These are phyloP conservation scores for Immersiella caudata DNA, from an alignment of 495 filamentous ascomycete genomes.

Conservation along the genomic window DNA sequence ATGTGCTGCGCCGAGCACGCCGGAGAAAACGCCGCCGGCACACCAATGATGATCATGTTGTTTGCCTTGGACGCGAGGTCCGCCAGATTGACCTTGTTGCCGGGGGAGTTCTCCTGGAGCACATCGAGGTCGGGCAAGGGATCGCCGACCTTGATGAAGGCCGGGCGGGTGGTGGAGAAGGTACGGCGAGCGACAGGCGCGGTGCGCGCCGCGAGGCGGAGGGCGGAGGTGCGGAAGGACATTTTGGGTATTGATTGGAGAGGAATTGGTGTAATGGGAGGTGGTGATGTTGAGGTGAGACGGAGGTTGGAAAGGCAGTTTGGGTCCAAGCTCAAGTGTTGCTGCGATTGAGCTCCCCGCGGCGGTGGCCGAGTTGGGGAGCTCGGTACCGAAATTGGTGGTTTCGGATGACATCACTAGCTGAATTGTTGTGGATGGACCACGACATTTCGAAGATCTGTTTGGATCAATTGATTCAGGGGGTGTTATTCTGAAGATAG, in stretches of 20 bases:
- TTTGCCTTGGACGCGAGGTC: conserved; percentile 68
- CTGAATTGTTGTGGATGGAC: background rate
- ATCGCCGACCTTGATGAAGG: conserved; percentile 62
- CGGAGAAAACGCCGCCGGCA: conserved; percentile 86
- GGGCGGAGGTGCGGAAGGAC: conserved; percentile 21
- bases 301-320: conserved; percentile 4
- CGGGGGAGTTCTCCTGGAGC: conserved; percentile 65
- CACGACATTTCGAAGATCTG: too few relatives aligned
- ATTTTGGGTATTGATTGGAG: conserved; percentile 10
- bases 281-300: too few relatives aligned
- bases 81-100: conserved; percentile 84
- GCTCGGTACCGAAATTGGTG: background rate
- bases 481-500: background rate
- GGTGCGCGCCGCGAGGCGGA: conserved; percentile 19
- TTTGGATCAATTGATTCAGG: background rate
- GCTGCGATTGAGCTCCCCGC: conserved; percentile 2
- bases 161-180: conserved; percentile 58
- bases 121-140: conserved; percentile 61
- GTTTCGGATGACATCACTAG: conserved; percentile 26
- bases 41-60: conserved; percentile 77
- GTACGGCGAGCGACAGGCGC: conserved; percentile 18
- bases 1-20: conserved; percentile 79
- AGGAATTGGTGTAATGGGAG: conserved; percentile 1
- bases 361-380: background rate
- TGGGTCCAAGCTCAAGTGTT: background rate